Base-by-base conservation (phyloP, 192 early-diverging fungal genomes). In the Umbelopsis sp. region DNA sequence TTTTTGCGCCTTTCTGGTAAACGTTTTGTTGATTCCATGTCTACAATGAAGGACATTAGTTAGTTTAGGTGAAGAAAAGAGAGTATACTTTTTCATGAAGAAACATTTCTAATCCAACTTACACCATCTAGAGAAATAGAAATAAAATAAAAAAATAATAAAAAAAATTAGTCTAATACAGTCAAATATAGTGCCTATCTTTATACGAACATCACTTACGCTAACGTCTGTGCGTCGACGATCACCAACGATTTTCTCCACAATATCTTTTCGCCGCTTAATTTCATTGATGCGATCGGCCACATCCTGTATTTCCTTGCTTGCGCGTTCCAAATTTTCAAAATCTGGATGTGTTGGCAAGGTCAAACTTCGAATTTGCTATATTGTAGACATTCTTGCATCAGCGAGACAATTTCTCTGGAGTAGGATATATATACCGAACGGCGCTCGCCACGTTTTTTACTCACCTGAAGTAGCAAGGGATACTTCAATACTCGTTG, bases 401-500 rank as follows among this genome's bases (percentile, higher is more conserved):
- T 49, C 20, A 49, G 38, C 12, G 36, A 5, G 38, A 11, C 5
- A 41, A 1, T 41, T 11, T 41, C 2, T 11, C 0, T 41, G 38
- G 36, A 38, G 38, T 41, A n/a, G n/a, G n/a, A n/a, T n/a, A n/a
- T n/a, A n/a, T n/a, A n/a, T n/a, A n/a, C n/a, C n/a, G n/a, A n/a
- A n/a, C n/a, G n/a, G n/a, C n/a, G n/a, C n/a, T n/a, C n/a, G 38
- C 38, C 38, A 41, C 12, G 4, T 41, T 41, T 41, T 24, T 45
- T 4, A 45, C 41, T 52, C 69, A 21, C 88, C 68, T 90, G 89
- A 38, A 98, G 81, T 62, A 98, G 80, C 3, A 98, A 81, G 1
- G 97, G 97, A 76, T 97, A 97, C 79, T 96, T 96, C n/a, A 98
- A 82, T n/a, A 98, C 93, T 36, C 97, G 87, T 79, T 98, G 97